phyloP scores from a whole-genome alignment of 495 filamentous ascomycete genomes.

The Aspergillus ellipticus region DNA sequence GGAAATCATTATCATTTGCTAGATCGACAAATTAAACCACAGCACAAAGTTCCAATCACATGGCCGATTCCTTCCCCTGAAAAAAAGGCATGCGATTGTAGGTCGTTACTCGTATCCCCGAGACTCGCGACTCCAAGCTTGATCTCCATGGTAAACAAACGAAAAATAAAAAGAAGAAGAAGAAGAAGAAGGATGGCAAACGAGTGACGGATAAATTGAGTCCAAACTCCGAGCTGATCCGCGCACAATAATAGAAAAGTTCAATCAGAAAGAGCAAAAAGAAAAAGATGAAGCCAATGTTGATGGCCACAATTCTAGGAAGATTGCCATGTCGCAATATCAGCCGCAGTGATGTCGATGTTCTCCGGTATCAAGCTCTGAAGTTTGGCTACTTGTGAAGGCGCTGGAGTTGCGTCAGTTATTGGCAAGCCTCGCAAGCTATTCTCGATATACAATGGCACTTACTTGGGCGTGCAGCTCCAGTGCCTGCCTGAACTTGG shows the following conservation, averaged over 20 bases:
- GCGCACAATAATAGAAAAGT: background rate
- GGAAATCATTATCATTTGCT: too few species aligned
- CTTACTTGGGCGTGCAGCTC: conserved; percentile 33
- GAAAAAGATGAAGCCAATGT: background rate
- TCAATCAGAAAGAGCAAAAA: background rate
- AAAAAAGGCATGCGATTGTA: too few species aligned
- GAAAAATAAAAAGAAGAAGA: too few species aligned
- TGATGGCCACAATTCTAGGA: conserved; percentile 11
- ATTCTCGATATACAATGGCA: background rate
- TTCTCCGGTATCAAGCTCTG: conserved; percentile 34
- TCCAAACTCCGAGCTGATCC: background rate
- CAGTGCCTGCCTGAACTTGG: conserved; percentile 28
- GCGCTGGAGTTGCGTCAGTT: conserved; percentile 18
- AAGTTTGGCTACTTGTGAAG: conserved; percentile 25
- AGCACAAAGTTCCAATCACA: too few species aligned
- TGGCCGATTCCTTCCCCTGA: too few species aligned
- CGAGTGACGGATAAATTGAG: background rate
- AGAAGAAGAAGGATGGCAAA: too few species aligned
- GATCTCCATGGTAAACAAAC: background rate
- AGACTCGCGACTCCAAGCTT: background rate
- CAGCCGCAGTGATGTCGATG: conserved; percentile 32
- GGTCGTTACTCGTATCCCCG: background rate
- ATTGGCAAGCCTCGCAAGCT: background rate
- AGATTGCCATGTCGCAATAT: conserved; percentile 35
- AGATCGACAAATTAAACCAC: too few species aligned